These are phyloP conservation scores for Daldinia loculata DNA, from an alignment of 495 filamentous ascomycete species.

Conservation along the genomic window DNA sequence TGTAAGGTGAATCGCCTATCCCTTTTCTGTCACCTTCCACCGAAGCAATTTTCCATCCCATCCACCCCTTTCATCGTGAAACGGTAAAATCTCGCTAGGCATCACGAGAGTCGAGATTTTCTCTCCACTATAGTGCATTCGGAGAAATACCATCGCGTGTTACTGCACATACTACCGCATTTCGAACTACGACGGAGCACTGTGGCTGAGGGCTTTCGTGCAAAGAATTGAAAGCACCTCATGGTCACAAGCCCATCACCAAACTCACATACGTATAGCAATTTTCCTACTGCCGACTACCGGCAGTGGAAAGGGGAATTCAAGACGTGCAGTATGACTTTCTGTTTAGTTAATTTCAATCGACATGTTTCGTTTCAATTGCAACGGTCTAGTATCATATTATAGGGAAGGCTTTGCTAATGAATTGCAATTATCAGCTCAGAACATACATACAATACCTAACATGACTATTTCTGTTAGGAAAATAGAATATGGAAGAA, in stretches of 20 bases:
- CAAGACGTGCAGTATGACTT: conserved; percentile 8
- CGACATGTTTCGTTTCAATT: conserved; percentile 13
- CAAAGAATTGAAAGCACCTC: conserved; percentile 26
- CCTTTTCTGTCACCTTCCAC: conserved; percentile 27
- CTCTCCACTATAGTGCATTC: conserved; percentile 34
- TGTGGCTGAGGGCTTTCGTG: neutral
- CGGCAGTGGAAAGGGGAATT: no score
- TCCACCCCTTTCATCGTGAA: conserved; percentile 32
- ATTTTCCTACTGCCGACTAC: conserved; percentile 14
- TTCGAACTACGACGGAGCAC: conserved; percentile 11
- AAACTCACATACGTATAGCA: conserved; percentile 13
- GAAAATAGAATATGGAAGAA: conserved; percentile 12
- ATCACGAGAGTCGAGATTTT: conserved; percentile 27
- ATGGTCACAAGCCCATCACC: conserved; percentile 19
- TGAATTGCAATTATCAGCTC: conserved; percentile 29
- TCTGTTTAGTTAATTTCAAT: conserved; percentile 26
- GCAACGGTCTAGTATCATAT: conserved; percentile 12
- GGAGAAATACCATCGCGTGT: conserved; percentile 37
- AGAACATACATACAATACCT: neutral
- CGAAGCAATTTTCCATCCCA: conserved; percentile 21
- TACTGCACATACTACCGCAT: conserved; percentile 31
- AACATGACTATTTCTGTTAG: conserved; percentile 8
- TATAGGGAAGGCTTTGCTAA: conserved; percentile 10
- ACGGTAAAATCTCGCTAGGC: conserved; percentile 22
- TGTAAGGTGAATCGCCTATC: conserved; percentile 41